A percentile compares a stretch with the other conserved stretches of the same genome.
phyloP scores from a whole-genome alignment of 768 basidiomycete genomes.

The Boletus pseudo-olivaceus region DNA sequence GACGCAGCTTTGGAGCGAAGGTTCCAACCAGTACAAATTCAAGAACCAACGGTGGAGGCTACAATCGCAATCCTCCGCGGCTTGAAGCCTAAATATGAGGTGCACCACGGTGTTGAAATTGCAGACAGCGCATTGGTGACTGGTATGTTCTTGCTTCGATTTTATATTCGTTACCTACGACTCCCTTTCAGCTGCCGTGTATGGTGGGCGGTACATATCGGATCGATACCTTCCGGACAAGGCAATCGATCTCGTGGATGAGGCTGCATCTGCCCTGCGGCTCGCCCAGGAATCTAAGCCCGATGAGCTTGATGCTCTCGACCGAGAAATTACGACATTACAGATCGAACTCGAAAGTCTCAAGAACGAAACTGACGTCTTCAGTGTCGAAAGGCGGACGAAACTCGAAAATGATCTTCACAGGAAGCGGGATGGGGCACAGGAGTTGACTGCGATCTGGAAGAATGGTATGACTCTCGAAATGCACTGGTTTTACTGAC shows the following conservation, averaged over 20 bases:
- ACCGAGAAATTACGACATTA: slow-evolving; percentile 79
- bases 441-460: slow-evolving; percentile 64
- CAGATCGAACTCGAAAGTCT: slow-evolving; percentile 89
- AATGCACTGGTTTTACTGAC: neutral
- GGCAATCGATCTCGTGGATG: slow-evolving; percentile 89
- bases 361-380: slow-evolving; percentile 83
- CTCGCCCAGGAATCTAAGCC: slow-evolving; percentile 90
- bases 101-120: slow-evolving; percentile 92
- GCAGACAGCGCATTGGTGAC: slow-evolving; percentile 87
- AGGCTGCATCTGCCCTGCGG: slow-evolving; percentile 82
- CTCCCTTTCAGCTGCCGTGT: slow-evolving; percentile 63
- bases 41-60: slow-evolving; percentile 82
- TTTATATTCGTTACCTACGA: neutral
- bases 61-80: slow-evolving; percentile 87
- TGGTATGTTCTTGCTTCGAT: slow-evolving; percentile 37
- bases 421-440: slow-evolving; percentile 60
- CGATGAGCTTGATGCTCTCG: slow-evolving; percentile 76
- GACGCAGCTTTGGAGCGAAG: slow-evolving; percentile 88
- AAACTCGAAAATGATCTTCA: slow-evolving; percentile 65
- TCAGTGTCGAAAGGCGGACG: slow-evolving; percentile 68
- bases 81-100: slow-evolving; percentile 80
- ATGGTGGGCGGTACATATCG: slow-evolving; percentile 80
- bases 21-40: slow-evolving; percentile 86
- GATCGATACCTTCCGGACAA: slow-evolving; percentile 90
- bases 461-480: slow-evolving; percentile 47